Base-by-base conservation (phyloP, 345 rosid species). In the Ricinus communis region DNA sequence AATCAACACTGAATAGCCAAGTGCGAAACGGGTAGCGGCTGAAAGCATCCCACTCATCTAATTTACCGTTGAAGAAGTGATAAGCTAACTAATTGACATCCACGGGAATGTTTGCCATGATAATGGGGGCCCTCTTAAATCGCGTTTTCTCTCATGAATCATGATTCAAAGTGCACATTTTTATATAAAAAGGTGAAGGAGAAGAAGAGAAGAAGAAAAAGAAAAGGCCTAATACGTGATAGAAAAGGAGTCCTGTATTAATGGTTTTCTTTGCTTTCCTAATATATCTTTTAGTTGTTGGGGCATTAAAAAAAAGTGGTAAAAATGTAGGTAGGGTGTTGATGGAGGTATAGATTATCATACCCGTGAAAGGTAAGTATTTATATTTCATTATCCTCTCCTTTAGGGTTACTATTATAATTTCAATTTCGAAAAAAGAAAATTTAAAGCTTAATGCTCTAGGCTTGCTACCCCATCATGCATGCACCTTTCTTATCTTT, bases 301-400 rank as follows among this genome's bases (percentile, higher is more conserved):
- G 73, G 68, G 73, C 82, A 77, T 72, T 74, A 78, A 66, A 22
- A 31, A 69, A 79, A 70, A 73, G 79, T 73, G 57, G 76, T 54
- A 71, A 49, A 73, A 45, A 59, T 76, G 28, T 72, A 45, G 85
- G 78, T 82, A 71, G 63, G 69, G 62, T 56, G 71, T 77, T 70
- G 76, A 81, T 71, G 72, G 76, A 70, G 47, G 68, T 15, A 12
- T 21, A 59, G n/a, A 76, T 72, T 65, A 75, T 47, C 63, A 67
- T 38, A 50, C 82, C 65, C 74, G 82, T 84, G 85, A 69, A 62
- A 53, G 9, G 12, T n/a, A 40, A 43, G 38, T 54, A 21, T 68
- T n/a, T 57, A 30, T 36, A 27, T 19, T 22, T 21, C 51, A 51
- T 28, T 5, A 46, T 58, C 40, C 57, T 28, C 5, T 11, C 3